Evolutionary conservation across 1,139 yeast genomes (phyloP).

Genomic region (Cylindricascospora bacillispora): DNA sequence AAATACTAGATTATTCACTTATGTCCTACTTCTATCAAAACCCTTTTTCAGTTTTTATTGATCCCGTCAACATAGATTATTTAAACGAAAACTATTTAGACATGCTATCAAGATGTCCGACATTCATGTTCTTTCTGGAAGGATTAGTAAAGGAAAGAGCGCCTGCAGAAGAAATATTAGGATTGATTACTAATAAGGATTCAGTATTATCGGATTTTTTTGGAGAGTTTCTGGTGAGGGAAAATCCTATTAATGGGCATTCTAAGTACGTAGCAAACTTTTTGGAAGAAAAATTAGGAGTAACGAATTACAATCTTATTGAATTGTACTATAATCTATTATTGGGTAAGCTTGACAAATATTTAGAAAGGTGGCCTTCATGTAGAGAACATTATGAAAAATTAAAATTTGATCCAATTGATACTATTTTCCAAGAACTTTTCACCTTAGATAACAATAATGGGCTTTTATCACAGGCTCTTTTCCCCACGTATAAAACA

Average conservation of each 20-base stretch:
- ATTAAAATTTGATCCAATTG: slow-evolving; percentile 21
- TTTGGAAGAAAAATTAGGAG: slow-evolving; percentile 16
- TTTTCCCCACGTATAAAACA: slow-evolving; percentile 21
- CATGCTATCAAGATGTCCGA: slow-evolving; percentile 35
- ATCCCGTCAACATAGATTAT: slow-evolving; percentile 26
- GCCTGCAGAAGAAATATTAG: slow-evolving; percentile 16
- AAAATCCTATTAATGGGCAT: slow-evolving; percentile 25
- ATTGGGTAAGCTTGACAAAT: slow-evolving; percentile 16
- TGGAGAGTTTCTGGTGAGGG: slow-evolving; percentile 23
- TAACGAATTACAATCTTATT: slow-evolving; percentile 20
- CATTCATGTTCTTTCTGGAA: slow-evolving; percentile 32
- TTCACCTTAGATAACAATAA: slow-evolving; percentile 24
- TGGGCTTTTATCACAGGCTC: slow-evolving; percentile 21
- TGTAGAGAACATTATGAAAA: slow-evolving; percentile 12
- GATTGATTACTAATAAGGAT: slow-evolving; percentile 18
- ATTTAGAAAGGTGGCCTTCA: slow-evolving; percentile 18
- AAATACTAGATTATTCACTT: slow-evolving; percentile 46
- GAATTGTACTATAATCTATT: slow-evolving; percentile 22
- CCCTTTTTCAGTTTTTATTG: slow-evolving; percentile 41
- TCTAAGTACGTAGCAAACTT: slow-evolving; percentile 18
- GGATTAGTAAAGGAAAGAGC: slow-evolving; percentile 21
- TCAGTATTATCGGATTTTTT: slow-evolving; percentile 21
- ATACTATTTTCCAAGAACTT: slow-evolving; percentile 24
- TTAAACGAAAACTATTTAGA: slow-evolving; percentile 27
- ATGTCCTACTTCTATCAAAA: slow-evolving; percentile 64